phyloP scores from a whole-genome alignment of 192 early-diverging fungal genomes.

The Backusella macrospora region DNA sequence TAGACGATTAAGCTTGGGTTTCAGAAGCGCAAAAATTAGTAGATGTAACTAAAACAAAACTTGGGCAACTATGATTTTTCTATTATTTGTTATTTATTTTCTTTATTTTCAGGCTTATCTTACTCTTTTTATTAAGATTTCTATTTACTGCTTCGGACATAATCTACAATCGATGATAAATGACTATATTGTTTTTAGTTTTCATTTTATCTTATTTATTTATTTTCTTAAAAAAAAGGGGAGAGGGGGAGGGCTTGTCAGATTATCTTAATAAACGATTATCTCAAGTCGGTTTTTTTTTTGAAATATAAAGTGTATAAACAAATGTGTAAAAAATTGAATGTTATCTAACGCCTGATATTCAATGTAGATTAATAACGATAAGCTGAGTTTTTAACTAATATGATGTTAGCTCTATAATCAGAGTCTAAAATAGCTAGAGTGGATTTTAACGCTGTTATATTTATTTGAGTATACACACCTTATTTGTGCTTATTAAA shows the following conservation, averaged over 20 bases:
- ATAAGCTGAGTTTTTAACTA: slow-evolving; percentile 1
- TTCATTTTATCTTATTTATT: neutral
- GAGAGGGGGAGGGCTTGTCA: neutral
- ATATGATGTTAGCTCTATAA: neutral
- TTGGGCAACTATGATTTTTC: too few relatives aligned
- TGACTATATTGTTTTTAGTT: neutral
- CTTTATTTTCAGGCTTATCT: slow-evolving; percentile 7
- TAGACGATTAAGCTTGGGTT: neutral
- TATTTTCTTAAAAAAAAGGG: neutral
- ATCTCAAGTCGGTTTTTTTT: neutral
- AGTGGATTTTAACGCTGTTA: neutral
- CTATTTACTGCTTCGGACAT: neutral
- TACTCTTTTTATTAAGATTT: neutral
- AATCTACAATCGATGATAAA: neutral
- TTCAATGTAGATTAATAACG: neutral
- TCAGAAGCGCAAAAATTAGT: neutral
- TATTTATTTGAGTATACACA: neutral
- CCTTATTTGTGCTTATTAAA: neutral
- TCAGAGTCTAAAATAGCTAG: neutral
- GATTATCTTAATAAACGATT: neutral
- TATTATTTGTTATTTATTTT: too few relatives aligned
- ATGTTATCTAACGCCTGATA: neutral
- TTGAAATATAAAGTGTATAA: neutral
- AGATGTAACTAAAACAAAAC: neutral
- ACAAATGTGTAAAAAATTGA: neutral